Evolutionary conservation across 2,329 filamentous ascomycete genomes (phyloP).

Genomic region (Clonostachys chloroleuca): DNA sequence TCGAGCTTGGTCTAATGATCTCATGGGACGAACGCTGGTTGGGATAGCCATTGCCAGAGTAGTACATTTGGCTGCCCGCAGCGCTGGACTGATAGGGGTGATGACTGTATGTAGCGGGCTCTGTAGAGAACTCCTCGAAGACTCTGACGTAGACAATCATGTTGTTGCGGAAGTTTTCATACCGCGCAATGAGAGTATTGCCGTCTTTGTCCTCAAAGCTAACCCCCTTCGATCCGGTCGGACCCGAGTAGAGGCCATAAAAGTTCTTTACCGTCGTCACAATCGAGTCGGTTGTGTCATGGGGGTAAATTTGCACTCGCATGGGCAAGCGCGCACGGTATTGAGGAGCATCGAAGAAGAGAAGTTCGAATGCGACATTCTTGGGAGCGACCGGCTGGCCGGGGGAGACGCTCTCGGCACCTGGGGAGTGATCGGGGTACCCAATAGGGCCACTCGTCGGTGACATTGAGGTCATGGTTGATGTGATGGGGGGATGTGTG

Average conservation of each 20-base stretch:
- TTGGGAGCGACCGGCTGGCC: slow-evolving; percentile 52
- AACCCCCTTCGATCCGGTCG: slow-evolving; percentile 68
- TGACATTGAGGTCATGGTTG: slow-evolving; percentile 40
- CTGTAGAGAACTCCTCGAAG: slow-evolving; percentile 53
- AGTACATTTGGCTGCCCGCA: slow-evolving; percentile 43
- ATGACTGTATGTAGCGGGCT: slow-evolving; percentile 42
- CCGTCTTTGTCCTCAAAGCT: slow-evolving; percentile 91
- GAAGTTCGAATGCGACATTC: slow-evolving; percentile 75
- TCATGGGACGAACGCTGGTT: slow-evolving; percentile 48
- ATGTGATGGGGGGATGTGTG: no score
- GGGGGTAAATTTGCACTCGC: slow-evolving; percentile 86
- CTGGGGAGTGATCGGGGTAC: slow-evolving; percentile 26
- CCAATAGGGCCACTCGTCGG: slow-evolving; percentile 29
- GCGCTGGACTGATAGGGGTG: slow-evolving; percentile 47
- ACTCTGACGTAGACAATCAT: slow-evolving; percentile 93
- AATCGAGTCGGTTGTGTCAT: slow-evolving; percentile 96
- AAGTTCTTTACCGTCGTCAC: slow-evolving; percentile 99
- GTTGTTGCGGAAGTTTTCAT: slow-evolving; percentile 90
- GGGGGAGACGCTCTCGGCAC: slow-evolving; percentile 40
- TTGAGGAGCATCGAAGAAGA: slow-evolving; percentile 63
- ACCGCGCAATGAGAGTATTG: slow-evolving; percentile 88
- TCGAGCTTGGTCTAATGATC: slow-evolving; percentile 64
- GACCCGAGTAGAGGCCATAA: slow-evolving; percentile 86
- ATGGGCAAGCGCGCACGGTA: slow-evolving; percentile 75
- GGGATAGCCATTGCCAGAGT: slow-evolving; percentile 48